Conservation (phyloP, 2,329 filamentous ascomycete genomes). For the Verticillium tricorpus region DNA sequence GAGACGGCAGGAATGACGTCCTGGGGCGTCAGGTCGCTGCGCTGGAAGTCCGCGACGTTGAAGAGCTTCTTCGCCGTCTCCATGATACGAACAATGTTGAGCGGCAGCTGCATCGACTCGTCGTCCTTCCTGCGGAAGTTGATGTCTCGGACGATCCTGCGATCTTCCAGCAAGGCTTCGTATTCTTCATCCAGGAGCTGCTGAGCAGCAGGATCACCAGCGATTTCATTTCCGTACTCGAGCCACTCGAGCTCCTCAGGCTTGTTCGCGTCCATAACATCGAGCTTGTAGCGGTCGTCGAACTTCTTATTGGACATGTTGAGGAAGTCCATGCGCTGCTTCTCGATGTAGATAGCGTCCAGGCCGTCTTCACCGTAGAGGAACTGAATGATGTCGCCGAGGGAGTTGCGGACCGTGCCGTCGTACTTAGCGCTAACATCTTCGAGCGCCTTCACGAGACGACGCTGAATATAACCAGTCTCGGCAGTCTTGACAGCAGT, state of each 20-base stretch:
- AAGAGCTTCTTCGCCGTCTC: conserved; percentile 88
- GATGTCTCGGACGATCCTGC: conserved; percentile 67
- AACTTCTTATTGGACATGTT: conserved; percentile 75
- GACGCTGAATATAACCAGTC: conserved; percentile 97
- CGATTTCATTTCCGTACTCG: conserved; percentile 81
- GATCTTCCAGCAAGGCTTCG: conserved; percentile 71
- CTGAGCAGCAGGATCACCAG: conserved; percentile 84
- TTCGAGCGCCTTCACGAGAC: conserved; percentile 95
- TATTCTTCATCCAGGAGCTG: conserved; percentile 83
- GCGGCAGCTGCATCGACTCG: conserved; percentile 82
- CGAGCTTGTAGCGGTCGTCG: conserved; percentile 75
- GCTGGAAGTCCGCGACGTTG: conserved; percentile 77
- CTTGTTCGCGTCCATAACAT: conserved; percentile 67
- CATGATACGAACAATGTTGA: conserved; percentile 88
- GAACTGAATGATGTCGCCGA: conserved; percentile 96
- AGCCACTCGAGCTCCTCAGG: conserved; percentile 63
- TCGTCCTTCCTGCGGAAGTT: conserved; percentile 68
- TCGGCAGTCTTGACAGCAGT: conserved; percentile 99
- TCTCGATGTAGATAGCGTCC: conserved; percentile 90
- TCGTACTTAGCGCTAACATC: conserved; percentile 98
- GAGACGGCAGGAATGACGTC: conserved; percentile 81
- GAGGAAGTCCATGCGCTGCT: conserved; percentile 84
- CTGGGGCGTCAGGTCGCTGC: conserved; percentile 84
- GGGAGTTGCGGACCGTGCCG: conserved; percentile 92
- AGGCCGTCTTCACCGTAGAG: conserved; percentile 96